A percentile compares a stretch with the other conserved stretches of the same genome.
Evolutionary conservation across 495 filamentous ascomycete genomes (phyloP).

Genomic region (Beverwykella pulmonaria): DNA sequence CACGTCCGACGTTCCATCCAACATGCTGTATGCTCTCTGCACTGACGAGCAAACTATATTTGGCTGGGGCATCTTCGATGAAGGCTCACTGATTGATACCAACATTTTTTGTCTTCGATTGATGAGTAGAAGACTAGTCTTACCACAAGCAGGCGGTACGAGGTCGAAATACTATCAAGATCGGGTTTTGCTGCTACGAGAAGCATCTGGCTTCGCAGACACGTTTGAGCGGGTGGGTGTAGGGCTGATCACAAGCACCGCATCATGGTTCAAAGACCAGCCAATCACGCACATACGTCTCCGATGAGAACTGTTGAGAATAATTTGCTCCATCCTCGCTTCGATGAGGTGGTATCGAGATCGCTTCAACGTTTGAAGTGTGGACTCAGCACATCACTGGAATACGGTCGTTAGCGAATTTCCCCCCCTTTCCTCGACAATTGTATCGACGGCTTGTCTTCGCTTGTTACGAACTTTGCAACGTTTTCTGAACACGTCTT

Average conservation of each 20-base stretch:
- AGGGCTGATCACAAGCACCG: constrained; percentile 1
- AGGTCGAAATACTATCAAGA: constrained; percentile 4
- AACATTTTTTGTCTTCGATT: constrained; percentile 4
- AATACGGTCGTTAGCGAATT: neutral
- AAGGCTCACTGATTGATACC: neutral
- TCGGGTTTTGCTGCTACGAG: constrained; percentile 15
- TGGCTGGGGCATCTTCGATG: constrained; percentile 16
- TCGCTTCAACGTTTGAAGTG: too few species aligned
- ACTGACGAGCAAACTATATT: neutral
- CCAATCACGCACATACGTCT: neutral
- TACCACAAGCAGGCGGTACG: neutral
- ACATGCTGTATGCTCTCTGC: constrained; percentile 3
- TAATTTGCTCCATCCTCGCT: neutral
- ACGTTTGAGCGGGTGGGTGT: constrained; percentile 12
- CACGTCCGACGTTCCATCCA: neutral
- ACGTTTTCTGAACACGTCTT: neutral
- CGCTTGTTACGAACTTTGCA: too few species aligned
- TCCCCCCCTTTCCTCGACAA: neutral
- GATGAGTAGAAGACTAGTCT: constrained; percentile 7
- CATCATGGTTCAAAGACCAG: neutral
- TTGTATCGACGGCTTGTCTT: neutral
- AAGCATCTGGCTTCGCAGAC: neutral
- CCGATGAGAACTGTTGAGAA: neutral
- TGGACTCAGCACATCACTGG: neutral
- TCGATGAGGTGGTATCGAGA: too few species aligned